Base-by-base conservation (phyloP, 345 rosid species). In the Euphorbia lathyris region DNA sequence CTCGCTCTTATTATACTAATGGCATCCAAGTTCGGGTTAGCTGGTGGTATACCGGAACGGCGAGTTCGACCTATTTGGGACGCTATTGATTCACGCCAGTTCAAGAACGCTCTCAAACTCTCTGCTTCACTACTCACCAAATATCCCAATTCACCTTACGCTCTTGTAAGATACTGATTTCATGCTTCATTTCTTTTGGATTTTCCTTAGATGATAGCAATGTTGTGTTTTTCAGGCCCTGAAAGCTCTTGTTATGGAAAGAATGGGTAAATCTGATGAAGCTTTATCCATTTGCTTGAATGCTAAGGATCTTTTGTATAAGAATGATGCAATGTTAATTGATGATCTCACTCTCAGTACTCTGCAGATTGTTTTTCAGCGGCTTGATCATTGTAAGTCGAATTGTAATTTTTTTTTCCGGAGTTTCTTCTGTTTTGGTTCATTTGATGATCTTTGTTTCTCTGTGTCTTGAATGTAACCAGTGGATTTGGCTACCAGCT, bases 261-360 rank as follows among this genome's bases (percentile, higher is more conserved):
- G 97, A 74, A 89, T 89, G 96, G 97, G 98, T 61, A 95, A 95
- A 69, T 57, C 79, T 34, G 96, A 89, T 14, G 97, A 92, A 42
- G 88, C 99, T 22, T 61, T 92, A 38, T 70, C 91, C 1, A 78
- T 86, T 65, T 86, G 94, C 73, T 80, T 86, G 76, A 81, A 70
- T 66, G 91, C 99, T 8, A 95, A 89, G 75, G 97, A 90, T 77
- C 79, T 87, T 63, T 78, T 95, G 27, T 82, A 82, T 58, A 82
- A 86, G 77, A 86, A 87, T 57, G 97, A 95, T 57, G 77, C 96
- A 1, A 66, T 83, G 17, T 74, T 92, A 78, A 89, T 89, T 90
- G 99, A 95, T 82, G 99, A 95, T 79, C 93, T 92, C 72, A 95
- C 98, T 67, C 99, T 95, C 66, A 92, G 98, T 72, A 95, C 99